Conservation (phyloP, 345 rosid genomes). For the Citrus trifoliata region DNA sequence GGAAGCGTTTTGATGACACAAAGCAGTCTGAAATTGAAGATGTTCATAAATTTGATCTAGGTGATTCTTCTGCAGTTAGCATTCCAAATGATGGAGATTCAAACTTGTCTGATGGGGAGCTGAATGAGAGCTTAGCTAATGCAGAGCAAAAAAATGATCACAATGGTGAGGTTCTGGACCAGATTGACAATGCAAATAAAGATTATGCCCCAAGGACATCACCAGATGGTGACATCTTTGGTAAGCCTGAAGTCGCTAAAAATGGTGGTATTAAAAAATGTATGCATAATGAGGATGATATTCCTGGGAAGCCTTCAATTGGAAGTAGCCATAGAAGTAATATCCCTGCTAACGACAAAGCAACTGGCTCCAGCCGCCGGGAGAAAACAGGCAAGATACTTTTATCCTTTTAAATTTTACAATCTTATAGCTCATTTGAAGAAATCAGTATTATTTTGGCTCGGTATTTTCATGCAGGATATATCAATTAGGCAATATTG, state of each 20-base stretch:
- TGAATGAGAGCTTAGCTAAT: neutral
- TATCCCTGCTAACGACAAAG: neutral
- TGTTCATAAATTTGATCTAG: neutral
- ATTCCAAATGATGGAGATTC: neutral
- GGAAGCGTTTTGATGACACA: neutral
- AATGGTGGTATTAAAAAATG: constrained; percentile 11
- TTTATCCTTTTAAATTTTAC: neutral
- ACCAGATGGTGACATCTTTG: constrained; percentile 16
- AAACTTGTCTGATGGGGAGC: constrained; percentile 8
- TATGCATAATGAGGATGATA: constrained; percentile 15
- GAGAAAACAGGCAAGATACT: constrained; percentile 49
- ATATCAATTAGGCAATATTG: neutral
- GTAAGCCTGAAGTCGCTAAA: constrained; percentile 12
- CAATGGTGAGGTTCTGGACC: constrained; percentile 1
- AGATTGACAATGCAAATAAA: constrained; percentile 18
- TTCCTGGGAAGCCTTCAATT: constrained; percentile 12
- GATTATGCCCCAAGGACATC: constrained; percentile 7
- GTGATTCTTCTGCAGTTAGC: neutral
- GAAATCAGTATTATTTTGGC: neutral
- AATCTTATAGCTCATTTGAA: neutral
- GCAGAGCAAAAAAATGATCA: constrained; percentile 4
- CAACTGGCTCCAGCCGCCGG: constrained; percentile 21
- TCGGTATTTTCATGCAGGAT: neutral
- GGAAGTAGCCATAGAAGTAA: constrained; percentile 17
- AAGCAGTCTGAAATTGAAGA: neutral